These are phyloP conservation scores for Vigna unguiculata DNA, from an alignment of 306 rosid genomes.

Conservation along the genomic window DNA sequence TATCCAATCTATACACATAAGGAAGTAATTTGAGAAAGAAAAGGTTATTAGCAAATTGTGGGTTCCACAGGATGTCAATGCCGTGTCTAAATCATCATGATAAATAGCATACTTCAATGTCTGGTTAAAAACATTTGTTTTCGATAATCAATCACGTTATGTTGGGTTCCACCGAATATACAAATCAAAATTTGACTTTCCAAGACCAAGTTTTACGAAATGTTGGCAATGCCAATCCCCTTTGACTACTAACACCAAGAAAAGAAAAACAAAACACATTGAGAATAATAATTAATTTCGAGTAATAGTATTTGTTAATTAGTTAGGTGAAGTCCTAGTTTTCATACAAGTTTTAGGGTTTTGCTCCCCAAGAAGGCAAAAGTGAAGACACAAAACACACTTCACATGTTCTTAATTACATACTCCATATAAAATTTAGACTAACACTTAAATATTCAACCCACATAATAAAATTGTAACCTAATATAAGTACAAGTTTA, in stretches of 20 bases:
- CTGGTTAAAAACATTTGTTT: slow-evolving; percentile 31
- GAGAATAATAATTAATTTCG: slow-evolving; percentile 19
- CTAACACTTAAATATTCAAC: no score
- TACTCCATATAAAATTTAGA: no score
- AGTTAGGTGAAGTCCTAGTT: slow-evolving; percentile 32
- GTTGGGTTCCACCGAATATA: slow-evolving; percentile 40
- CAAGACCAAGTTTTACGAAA: slow-evolving; percentile 42
- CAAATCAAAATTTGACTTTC: slow-evolving; percentile 5
- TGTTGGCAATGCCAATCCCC: slow-evolving; percentile 31
- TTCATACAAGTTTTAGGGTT: slow-evolving; percentile 48
- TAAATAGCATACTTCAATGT: slow-evolving; percentile 12
- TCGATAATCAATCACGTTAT: slow-evolving; percentile 40
- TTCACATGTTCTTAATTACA: slow-evolving; percentile 52
- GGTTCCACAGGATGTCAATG: slow-evolving; percentile 14
- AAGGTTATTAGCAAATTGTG: not conserved
- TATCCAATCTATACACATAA: not conserved
- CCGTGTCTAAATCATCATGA: not conserved
- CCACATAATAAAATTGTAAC: no score
- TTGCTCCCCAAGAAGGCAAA: slow-evolving; percentile 40
- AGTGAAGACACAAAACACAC: slow-evolving; percentile 33
- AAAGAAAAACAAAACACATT: not conserved
- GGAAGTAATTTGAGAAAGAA: not conserved
- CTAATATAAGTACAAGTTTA: not conserved
- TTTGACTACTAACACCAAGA: slow-evolving; percentile 37
- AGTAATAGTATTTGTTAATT: slow-evolving; percentile 31